Percentiles rank a stretch among this genome's conserved stretches.
Evolutionary conservation across 2,329 filamentous ascomycete genomes (phyloP).

Genomic region (Ophiostoma triangulosporum): DNA sequence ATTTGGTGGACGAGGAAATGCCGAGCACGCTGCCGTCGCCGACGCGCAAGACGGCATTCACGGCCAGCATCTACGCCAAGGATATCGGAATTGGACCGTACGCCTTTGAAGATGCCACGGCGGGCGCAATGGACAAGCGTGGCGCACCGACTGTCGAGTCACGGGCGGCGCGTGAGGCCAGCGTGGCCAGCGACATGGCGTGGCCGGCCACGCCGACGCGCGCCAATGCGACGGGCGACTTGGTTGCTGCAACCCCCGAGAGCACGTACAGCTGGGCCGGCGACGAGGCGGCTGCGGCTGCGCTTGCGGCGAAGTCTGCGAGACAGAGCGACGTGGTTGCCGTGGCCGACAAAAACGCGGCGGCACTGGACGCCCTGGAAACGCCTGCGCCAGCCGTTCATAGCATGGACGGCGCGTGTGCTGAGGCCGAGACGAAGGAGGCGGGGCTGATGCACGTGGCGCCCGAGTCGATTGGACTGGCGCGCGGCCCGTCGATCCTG

Average conservation of each 20-base stretch:
- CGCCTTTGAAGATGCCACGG: conserved; percentile 2
- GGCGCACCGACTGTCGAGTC: conserved; percentile 3
- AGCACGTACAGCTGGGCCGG: conserved; percentile 6
- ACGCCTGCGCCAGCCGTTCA: no score
- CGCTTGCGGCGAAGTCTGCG: background rate
- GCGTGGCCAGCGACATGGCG: background rate
- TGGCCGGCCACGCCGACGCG: background rate
- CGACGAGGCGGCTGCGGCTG: background rate
- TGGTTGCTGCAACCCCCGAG: background rate
- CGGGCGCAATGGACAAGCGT: conserved; percentile 1
- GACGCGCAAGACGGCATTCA: conserved; percentile 9
- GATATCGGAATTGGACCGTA: conserved; percentile 15
- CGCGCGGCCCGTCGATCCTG: conserved; percentile 21
- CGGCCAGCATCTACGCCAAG: conserved; percentile 13
- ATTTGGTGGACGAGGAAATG: background rate
- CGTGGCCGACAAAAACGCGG: background rate
- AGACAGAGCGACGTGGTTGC: background rate
- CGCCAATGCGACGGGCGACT: background rate
- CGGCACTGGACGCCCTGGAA: background rate
- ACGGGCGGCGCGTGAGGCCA: background rate
- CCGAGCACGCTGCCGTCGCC: conserved; percentile 1
- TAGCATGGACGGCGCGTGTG: no score
- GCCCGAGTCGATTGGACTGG: conserved; percentile 20
- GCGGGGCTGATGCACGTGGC: conserved; percentile 9
- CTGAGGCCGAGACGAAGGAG: background rate